Evolutionary conservation across 2,329 filamentous ascomycete genomes (phyloP), one percentile per base, ranked within the genome.

Genomic region (Celoporthe dispersa): DNA sequence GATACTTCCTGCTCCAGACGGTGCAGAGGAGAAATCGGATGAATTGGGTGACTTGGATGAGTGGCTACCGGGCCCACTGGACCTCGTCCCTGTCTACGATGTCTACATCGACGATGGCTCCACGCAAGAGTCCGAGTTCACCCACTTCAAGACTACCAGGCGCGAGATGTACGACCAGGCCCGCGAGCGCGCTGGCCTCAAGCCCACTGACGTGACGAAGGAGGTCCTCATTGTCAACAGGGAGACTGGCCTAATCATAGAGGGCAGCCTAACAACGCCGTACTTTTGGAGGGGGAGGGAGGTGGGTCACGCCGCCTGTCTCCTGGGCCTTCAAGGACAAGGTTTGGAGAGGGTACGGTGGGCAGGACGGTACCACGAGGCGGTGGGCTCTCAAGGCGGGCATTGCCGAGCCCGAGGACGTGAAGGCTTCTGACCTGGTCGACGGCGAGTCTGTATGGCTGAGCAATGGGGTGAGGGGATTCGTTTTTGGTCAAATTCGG

Each of bases 401-500:
- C 0, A 81, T 96, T 60, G 94, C 88, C 67, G 83, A 85, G 39
- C 92, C 97, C 76, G 86, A 89, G 72, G 79, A 82, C 3, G 83
- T 97, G 22, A 79, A 79, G n/a, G 83, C 83, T 2, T 81, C 85
- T 16, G 89, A 89, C 8, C 79, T 97, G 16, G 77, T 84, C 3
- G 84, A 93, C 73, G 92, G 91, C 0, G 94, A 98, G 79, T 85
- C 90, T 67, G 92, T 94, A 72, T 97, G 94, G 92, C 81, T 98
- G 67, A 97, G 94, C 79, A 98, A 95, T 79, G 94, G 92, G 0
- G 91, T 95, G 1, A 87, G 92, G 73, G 95, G 95, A 0, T 97
- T 97, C 74, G 83, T 90, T 16, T 82, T 78, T 69, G 87, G 86
- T 0, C 81, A 74, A 55, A 73, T 87, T 5, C 59, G 62, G 28